Percentiles rank a stretch among this genome's conserved stretches.
Evolutionary conservation across 2,329 filamentous ascomycete genomes (phyloP).

Genomic region (Xylaria digitata): DNA sequence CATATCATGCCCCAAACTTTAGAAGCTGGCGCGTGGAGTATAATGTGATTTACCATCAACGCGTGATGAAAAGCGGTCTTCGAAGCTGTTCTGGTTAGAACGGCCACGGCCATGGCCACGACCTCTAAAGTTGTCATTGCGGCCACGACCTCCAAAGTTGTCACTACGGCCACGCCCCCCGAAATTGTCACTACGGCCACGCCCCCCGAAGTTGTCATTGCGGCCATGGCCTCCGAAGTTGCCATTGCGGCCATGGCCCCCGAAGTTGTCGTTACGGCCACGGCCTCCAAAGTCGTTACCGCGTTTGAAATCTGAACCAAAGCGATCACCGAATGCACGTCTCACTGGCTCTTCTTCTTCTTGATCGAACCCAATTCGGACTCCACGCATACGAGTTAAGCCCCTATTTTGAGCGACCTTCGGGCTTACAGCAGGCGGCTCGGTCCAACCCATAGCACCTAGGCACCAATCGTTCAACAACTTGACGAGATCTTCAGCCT

Average conservation of each 20-base stretch:
- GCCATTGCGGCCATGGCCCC: no score
- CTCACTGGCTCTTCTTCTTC: slow-evolving; percentile 1
- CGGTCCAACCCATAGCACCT: slow-evolving; percentile 63
- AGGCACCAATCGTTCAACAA: slow-evolving; percentile 66
- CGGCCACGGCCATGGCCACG: no score
- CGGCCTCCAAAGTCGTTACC: background rate
- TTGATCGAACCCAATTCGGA: slow-evolving; percentile 44
- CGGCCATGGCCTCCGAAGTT: no score
- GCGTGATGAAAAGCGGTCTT: slow-evolving; percentile 16
- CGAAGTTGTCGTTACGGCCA: no score
- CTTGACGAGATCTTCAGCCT: slow-evolving; percentile 54
- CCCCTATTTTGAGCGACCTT: slow-evolving; percentile 43
- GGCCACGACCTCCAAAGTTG: background rate
- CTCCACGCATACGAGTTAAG: slow-evolving; percentile 45
- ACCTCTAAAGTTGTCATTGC: no score
- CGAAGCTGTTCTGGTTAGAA: slow-evolving; percentile 9
- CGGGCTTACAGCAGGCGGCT: slow-evolving; percentile 57
- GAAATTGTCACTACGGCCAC: background rate
- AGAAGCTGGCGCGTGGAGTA: slow-evolving; percentile 20
- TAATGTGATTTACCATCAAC: background rate
- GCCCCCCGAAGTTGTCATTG: background rate
- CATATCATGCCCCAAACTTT: slow-evolving; percentile 7
- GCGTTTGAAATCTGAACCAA: background rate
- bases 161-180: background rate
- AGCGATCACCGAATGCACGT: background rate